Base-by-base conservation (phyloP, 345 rosid genomes). In the Aethionema arabicum region DNA sequence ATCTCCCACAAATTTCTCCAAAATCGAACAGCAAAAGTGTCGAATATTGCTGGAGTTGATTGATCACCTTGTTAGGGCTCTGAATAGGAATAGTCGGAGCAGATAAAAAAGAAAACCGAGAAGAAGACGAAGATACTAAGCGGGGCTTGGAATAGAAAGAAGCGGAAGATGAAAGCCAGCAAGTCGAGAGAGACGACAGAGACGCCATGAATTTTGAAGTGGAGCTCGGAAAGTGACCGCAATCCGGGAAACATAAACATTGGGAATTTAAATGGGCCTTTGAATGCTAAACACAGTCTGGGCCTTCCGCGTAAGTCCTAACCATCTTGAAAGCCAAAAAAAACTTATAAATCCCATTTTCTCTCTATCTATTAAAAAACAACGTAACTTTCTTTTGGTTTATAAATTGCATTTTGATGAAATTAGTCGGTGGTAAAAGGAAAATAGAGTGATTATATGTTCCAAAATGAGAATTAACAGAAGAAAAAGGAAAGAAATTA, bases 51-150 rank as follows among this genome's bases (percentile, higher is more conserved):
- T 44, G 8, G 57, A 6, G 33, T 43, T 51, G n/a, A 31, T 52
- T 47, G 27, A 41, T 59, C 32, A 74, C 83, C 81, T 76, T 76
- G 43, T 51, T 51, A 37, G 66, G 76, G 64, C 41, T 54, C 33
- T 6, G 65, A 14, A 16, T 3, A 11, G 52, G 50, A 45, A 9
- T 6, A 5, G 53, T 11, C 3, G 44, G 48, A 47, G 12, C 21
- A 35, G 40, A 39, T 8, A 32, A 63, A 31, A 46, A 63, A 47
- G 35, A 12, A 15, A 14, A 21, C 1, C 27, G 8, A 15, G 53
- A 35, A 35, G 51, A 57, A 10, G 14, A 55, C 30, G 51, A 64
- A 44, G 48, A 41, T 12, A 32, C 1, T 16, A 66, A 57, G 3
- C 61, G 68, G 8, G 77, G 57, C 43, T 57, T 76, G 4, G 45